Percentiles rank a stretch among this genome's conserved stretches.
These are phyloP conservation scores for Penicillium verrucosum DNA, from an alignment of 2,329 filamentous ascomycete species.

Conservation along the genomic window DNA sequence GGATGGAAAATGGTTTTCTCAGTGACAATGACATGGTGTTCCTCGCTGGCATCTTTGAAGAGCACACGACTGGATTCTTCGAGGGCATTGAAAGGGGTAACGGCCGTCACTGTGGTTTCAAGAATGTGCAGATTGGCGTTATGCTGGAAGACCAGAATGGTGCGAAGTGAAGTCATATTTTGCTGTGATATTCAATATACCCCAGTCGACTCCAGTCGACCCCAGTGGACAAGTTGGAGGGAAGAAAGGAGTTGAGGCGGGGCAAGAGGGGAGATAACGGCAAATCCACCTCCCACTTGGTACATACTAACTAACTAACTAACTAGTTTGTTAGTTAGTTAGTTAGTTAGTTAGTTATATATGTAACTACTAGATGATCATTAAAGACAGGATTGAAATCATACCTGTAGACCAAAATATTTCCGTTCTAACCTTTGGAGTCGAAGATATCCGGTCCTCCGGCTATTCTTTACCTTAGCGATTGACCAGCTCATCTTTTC, in stretches of 20 bases:
- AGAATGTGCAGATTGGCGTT: slow-evolving; percentile 44
- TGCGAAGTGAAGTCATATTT: slow-evolving; percentile 8
- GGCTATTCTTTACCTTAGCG: slow-evolving; percentile 28
- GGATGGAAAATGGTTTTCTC: slow-evolving; percentile 70
- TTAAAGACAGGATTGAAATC: not conserved
- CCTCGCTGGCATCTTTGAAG: slow-evolving; percentile 55
- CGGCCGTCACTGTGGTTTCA: slow-evolving; percentile 45
- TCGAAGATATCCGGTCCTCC: slow-evolving; percentile 2
- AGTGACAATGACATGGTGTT: slow-evolving; percentile 59
- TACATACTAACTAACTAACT: no score
- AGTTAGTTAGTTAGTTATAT: no score
- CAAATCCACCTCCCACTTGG: no score
- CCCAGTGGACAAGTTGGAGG: no score
- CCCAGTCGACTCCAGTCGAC: no score
- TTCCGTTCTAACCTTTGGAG: not conserved
- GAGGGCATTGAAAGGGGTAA: slow-evolving; percentile 51
- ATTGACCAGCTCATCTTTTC: slow-evolving; percentile 8
- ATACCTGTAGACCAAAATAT: not conserved
- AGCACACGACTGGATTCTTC: slow-evolving; percentile 53
- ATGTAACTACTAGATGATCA: not conserved
- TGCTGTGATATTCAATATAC: not conserved
- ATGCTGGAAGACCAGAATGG: slow-evolving; percentile 34
- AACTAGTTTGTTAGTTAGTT: no score
- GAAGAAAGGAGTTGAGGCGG: not conserved
- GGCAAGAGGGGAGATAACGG: not conserved